phyloP scores from a whole-genome alignment of 2,329 filamentous ascomycete species.

The Paecilomyces sp. region DNA sequence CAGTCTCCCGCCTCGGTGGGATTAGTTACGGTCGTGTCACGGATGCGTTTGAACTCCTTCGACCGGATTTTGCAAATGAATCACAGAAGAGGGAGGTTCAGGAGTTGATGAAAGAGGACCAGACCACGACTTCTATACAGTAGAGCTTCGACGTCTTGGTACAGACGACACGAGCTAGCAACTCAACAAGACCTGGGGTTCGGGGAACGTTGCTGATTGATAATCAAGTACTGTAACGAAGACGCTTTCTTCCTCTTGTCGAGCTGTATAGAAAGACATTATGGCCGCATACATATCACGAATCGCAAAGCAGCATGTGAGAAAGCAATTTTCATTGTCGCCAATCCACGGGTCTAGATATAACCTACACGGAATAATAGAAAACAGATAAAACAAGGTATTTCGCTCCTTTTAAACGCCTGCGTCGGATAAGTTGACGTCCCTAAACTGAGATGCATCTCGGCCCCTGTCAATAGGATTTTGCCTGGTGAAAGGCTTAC shows the following conservation, averaged over 20 bases:
- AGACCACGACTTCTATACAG: neutral
- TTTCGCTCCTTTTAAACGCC: slow-evolving; percentile 1
- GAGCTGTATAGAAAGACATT: neutral
- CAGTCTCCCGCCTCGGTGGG: slow-evolving; percentile 72
- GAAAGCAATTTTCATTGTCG: neutral
- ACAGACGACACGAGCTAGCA: neutral
- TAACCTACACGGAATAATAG: neutral
- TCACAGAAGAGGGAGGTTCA: neutral
- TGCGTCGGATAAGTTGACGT: too few relatives aligned
- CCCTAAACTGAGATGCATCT: neutral
- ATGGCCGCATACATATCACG: neutral
- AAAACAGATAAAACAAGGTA: neutral
- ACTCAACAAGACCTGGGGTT: neutral
- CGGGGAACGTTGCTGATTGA: too few relatives aligned
- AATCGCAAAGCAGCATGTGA: neutral
- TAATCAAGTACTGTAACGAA: neutral
- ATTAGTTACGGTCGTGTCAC: slow-evolving; percentile 72
- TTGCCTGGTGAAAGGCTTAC: neutral
- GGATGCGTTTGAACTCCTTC: slow-evolving; percentile 63
- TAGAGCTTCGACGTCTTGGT: neutral
- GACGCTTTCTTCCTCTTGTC: neutral
- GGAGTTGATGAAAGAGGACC: neutral
- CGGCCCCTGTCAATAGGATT: neutral
- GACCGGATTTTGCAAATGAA: slow-evolving; percentile 36
- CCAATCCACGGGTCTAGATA: slow-evolving; percentile 6